Percentiles rank a stretch among this genome's conserved stretches.
phyloP scores from a whole-genome alignment of 1,284 basidiomycete genomes.

The Schizophyllum commune region DNA sequence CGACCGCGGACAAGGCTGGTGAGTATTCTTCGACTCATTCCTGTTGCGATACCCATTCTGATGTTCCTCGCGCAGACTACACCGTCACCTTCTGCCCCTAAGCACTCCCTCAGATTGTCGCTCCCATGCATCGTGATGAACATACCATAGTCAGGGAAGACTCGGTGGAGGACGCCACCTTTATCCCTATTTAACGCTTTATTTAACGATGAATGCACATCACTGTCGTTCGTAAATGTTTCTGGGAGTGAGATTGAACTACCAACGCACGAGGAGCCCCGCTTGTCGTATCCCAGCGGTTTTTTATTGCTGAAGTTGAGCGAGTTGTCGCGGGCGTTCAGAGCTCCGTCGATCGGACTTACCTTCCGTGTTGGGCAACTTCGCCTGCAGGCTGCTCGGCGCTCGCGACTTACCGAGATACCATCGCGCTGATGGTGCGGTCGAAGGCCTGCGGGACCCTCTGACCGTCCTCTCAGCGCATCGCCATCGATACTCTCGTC shows the following conservation, averaged over 20 bases:
- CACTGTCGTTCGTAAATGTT: too few species aligned
- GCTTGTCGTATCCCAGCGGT: too few species aligned
- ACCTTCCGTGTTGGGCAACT: too few species aligned
- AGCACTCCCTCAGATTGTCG: background rate
- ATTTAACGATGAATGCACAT: background rate
- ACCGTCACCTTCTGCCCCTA: conserved; percentile 34
- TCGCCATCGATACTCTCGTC: too few species aligned
- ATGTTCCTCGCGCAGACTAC: conserved; percentile 7
- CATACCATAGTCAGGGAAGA: background rate
- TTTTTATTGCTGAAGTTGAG: too few species aligned
- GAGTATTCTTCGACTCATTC: conserved; percentile 16
- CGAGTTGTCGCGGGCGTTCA: too few species aligned
- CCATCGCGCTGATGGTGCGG: background rate
- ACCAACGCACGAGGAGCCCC: too few species aligned
- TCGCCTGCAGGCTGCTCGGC: background rate
- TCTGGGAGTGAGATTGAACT: too few species aligned
- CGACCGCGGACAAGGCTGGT: conserved; percentile 4
- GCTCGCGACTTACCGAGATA: background rate
- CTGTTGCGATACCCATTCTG: background rate
- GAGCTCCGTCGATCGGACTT: too few species aligned
- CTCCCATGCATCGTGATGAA: background rate
- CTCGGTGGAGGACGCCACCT: background rate
- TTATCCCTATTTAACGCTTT: background rate
- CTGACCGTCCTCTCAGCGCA: background rate
- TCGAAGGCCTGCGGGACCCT: background rate